These are phyloP conservation scores for Pleurotus salmoneostramineus DNA, from an alignment of 768 basidiomycete species.

Conservation along the genomic window DNA sequence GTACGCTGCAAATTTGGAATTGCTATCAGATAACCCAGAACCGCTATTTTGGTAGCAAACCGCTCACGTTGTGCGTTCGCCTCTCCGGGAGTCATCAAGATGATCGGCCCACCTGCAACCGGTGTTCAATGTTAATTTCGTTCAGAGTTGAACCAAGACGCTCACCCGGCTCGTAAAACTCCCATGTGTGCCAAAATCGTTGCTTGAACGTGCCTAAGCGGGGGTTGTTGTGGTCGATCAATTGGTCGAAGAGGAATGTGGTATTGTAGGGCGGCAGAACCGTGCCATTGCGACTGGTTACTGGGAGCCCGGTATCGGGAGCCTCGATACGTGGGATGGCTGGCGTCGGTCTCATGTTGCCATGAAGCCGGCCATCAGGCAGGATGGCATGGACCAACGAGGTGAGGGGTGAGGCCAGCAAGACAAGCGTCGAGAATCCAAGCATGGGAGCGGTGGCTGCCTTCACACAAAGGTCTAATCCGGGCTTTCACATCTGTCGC, in stretches of 20 bases:
- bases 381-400: constrained; percentile 21
- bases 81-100: constrained; percentile 68
- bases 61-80: constrained; percentile 43
- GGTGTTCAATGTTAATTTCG: neutral
- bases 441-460: constrained; percentile 7
- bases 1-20: constrained; percentile 26
- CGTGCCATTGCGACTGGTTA: constrained; percentile 40
- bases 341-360: constrained; percentile 36
- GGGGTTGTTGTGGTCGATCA: constrained; percentile 54
- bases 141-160: neutral
- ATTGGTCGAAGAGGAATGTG: constrained; percentile 53
- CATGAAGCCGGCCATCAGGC: constrained; percentile 37
- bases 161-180: constrained; percentile 56
- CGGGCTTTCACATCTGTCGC: neutral
- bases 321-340: constrained; percentile 27
- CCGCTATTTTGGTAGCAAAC: constrained; percentile 1
- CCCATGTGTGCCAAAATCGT: constrained; percentile 67
- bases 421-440: constrained; percentile 16
- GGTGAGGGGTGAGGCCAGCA: constrained; percentile 15
- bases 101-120: constrained; percentile 50
- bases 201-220: constrained; percentile 72
- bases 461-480: neutral
- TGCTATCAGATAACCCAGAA: constrained; percentile 4
- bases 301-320: constrained; percentile 23
- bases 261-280: constrained; percentile 40